These are phyloP conservation scores for Hypholoma fasciculare DNA, from an alignment of 768 basidiomycete species.

Conservation along the genomic window DNA sequence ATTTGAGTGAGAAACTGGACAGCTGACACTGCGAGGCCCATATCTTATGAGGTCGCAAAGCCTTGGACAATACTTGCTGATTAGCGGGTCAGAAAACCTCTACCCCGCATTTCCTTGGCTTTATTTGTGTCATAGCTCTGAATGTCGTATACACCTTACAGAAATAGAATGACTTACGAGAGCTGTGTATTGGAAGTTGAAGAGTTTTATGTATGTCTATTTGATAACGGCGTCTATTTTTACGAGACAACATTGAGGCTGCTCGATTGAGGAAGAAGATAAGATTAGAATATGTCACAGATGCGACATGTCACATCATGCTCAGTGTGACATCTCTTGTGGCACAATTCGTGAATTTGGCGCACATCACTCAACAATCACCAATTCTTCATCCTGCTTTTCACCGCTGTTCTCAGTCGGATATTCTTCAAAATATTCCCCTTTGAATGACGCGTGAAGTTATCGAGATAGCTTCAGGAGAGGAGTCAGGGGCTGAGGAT, in stretches of 20 bases:
- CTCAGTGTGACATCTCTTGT: conserved; percentile 1
- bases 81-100: no score
- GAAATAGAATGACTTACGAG: conserved; percentile 6
- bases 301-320: conserved; percentile 9
- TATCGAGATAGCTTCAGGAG: conserved; percentile 35
- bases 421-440: background rate
- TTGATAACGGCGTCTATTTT: no score
- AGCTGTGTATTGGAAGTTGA: background rate
- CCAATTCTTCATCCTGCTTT: background rate
- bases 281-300: conserved; percentile 11
- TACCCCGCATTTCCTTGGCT: no score
- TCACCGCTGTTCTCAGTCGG: no score
- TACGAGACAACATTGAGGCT: no score
- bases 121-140: background rate
- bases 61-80: no score
- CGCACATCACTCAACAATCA: background rate
- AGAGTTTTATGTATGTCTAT: no score
- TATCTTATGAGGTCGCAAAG: no score
- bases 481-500: conserved; percentile 27
- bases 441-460: conserved; percentile 23
- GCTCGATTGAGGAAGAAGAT: background rate
- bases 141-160: background rate
- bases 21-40: background rate
- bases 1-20: background rate
- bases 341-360: background rate